Evolutionary conservation across 164 flowering plant species (phyloP), one percentile per base, ranked within the genome.

Genomic region (Vitis riparia): DNA sequence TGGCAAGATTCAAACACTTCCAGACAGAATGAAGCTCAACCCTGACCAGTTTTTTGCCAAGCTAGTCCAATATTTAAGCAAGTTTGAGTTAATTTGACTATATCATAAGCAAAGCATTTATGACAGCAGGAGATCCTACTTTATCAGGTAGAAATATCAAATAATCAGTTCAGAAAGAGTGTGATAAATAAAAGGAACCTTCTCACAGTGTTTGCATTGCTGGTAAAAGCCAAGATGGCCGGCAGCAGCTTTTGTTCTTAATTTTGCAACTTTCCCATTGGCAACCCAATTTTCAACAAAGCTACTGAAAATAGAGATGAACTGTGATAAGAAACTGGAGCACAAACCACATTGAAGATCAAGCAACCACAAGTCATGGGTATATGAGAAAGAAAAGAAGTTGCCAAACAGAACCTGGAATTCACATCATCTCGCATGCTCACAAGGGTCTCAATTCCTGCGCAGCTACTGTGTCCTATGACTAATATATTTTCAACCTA

Each of bases 131-230:
- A 37, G 5, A 37, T 37, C 44, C 44, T 37, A 37, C 44, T 37
- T 37, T 37, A 37, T 37, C 6, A 37, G 44, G 44, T 37, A 37
- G 44, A 37, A 37, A 6, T 37, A 37, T 37, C 44, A 37, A 37
- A 53, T 53, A 53, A n/a, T 13, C 56, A 3, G 56, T 14, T 53
- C 56, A 53, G 56, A 53, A n/a, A 13, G 56, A 11, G 15, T 53
- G 15, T 53, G 15, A 53, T 53, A 53, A 53, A 37, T 13, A 30
- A 5, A 23, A 51, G 66, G 37, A 13, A 92, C 98, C 97, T 92
- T 92, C 82, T 94, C 97, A 66, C 98, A 94, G 67, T 87, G 82
- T 71, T 68, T 80, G 86, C 98, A 94, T 79, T 94, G 97, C 68
- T 81, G 88, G 16, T 94, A 95, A 80, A 94, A 86, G 77, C 81